These are phyloP conservation scores for Gliomastix tumulicola DNA, from an alignment of 2,329 filamentous ascomycete species.

Conservation along the genomic window DNA sequence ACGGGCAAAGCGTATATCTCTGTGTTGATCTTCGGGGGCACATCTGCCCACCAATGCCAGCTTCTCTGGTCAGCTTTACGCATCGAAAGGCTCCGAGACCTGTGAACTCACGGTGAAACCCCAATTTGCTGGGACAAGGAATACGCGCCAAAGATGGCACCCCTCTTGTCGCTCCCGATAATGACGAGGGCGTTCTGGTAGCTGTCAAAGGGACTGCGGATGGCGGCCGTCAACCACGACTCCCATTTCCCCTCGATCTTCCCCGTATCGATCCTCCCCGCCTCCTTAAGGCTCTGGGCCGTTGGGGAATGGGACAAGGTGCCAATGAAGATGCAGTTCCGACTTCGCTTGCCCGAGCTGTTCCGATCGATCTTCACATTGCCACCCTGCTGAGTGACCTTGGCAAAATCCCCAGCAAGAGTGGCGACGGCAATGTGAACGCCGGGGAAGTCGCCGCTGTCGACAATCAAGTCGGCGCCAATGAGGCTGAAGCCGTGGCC, in stretches of 20 bases:
- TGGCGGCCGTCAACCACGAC: slow-evolving; percentile 52
- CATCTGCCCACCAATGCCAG: slow-evolving; percentile 38
- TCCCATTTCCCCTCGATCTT: slow-evolving; percentile 60
- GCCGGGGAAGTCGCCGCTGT: slow-evolving; percentile 19
- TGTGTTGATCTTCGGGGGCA: slow-evolving; percentile 40
- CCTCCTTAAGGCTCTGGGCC: neutral
- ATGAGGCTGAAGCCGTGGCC: slow-evolving; percentile 16
- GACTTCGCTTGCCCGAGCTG: slow-evolving; percentile 4
- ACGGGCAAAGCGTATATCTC: slow-evolving; percentile 48
- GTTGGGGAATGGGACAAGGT: slow-evolving; percentile 10
- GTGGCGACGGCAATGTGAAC: slow-evolving; percentile 23
- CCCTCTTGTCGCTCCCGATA: slow-evolving; percentile 57
- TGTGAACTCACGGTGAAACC: slow-evolving; percentile 2
- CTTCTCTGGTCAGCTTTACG: too few relatives aligned
- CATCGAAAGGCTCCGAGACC: too few relatives aligned
- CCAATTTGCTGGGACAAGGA: slow-evolving; percentile 65
- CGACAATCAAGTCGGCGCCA: slow-evolving; percentile 19
- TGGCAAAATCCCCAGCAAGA: slow-evolving; percentile 17
- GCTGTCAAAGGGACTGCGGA: slow-evolving; percentile 49
- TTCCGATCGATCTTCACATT: neutral
- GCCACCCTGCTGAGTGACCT: slow-evolving; percentile 10
- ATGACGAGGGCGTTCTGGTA: slow-evolving; percentile 56
- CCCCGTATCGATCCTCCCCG: slow-evolving; percentile 32
- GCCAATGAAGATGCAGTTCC: slow-evolving; percentile 12
- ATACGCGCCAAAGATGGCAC: slow-evolving; percentile 65